Conservation (phyloP, 2,329 filamentous ascomycete species). For the Xylariales sp. region DNA sequence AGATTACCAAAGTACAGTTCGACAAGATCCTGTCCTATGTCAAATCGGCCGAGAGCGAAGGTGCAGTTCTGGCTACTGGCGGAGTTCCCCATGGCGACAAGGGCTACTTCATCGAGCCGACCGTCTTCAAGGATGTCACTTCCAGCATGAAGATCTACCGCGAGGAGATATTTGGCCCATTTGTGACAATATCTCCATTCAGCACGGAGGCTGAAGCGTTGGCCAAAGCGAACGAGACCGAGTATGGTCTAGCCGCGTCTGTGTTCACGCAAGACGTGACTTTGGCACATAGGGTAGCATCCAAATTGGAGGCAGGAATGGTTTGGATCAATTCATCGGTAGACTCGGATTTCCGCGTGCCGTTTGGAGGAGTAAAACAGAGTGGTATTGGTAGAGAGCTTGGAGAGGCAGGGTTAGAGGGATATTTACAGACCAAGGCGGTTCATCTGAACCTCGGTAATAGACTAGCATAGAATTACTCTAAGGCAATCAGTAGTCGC, state of each 20-base stretch:
- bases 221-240: conserved; percentile 54
- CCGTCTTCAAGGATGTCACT: conserved; percentile 10
- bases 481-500: too few relatives aligned
- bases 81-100: too few relatives aligned
- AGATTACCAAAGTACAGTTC: too few relatives aligned
- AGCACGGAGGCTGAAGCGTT: conserved; percentile 61
- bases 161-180: conserved; percentile 14
- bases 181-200: conserved; percentile 52
- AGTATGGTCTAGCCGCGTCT: neutral
- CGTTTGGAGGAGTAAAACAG: neutral
- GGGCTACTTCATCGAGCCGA: conserved; percentile 11
- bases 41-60: conserved; percentile 3
- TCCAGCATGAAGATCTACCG: conserved; percentile 7
- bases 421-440: neutral
- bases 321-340: neutral
- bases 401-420: neutral
- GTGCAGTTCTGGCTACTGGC: neutral
- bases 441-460: neutral
- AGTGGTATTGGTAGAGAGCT: neutral
- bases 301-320: neutral
- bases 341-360: neutral
- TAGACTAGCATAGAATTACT: too few relatives aligned
- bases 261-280: neutral
- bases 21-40: too few relatives aligned
- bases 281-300: neutral